Evolutionary conservation across 1,139 yeast species (phyloP).

Genomic region (Geotrichum aggregatum): DNA sequence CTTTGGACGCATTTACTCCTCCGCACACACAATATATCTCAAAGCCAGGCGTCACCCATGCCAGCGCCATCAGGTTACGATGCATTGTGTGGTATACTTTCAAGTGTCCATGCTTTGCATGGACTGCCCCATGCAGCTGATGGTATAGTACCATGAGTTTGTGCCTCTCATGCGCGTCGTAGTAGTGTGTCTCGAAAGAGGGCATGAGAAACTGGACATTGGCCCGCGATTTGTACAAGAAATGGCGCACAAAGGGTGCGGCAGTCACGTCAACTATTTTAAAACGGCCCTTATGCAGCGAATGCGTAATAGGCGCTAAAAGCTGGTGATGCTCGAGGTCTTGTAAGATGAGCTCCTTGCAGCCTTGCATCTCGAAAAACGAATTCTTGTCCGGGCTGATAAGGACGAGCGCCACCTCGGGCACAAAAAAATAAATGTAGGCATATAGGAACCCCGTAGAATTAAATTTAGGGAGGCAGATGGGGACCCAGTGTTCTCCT

Average conservation of each 20-base stretch:
- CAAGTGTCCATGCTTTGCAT: constrained; percentile 31
- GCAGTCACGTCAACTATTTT: constrained; percentile 42
- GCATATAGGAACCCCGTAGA: constrained; percentile 81
- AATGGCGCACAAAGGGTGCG: constrained; percentile 55
- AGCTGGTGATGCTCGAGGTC: constrained; percentile 41
- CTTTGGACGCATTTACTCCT: constrained; percentile 43
- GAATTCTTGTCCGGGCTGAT: constrained; percentile 80
- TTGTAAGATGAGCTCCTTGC: constrained; percentile 52
- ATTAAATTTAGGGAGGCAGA: constrained; percentile 88
- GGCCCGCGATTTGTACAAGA: constrained; percentile 66
- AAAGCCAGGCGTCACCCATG: constrained; percentile 54
- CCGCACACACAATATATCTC: constrained; percentile 56
- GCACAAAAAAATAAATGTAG: constrained; percentile 59
- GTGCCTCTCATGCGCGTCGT: constrained; percentile 34
- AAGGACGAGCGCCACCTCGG: constrained; percentile 58
- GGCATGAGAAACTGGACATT: constrained; percentile 59
- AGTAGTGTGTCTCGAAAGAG: constrained; percentile 33
- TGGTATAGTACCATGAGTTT: constrained; percentile 45
- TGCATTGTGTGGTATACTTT: constrained; percentile 36
- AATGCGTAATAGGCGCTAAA: constrained; percentile 38
- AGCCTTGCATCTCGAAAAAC: constrained; percentile 66
- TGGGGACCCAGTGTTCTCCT: constrained; percentile 89
- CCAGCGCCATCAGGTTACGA: constrained; percentile 46
- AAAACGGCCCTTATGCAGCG: constrained; percentile 44
- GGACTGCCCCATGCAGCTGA: constrained; percentile 41